These are phyloP conservation scores for Xylona heveae DNA, from an alignment of 495 filamentous ascomycete genomes.

Conservation along the genomic window DNA sequence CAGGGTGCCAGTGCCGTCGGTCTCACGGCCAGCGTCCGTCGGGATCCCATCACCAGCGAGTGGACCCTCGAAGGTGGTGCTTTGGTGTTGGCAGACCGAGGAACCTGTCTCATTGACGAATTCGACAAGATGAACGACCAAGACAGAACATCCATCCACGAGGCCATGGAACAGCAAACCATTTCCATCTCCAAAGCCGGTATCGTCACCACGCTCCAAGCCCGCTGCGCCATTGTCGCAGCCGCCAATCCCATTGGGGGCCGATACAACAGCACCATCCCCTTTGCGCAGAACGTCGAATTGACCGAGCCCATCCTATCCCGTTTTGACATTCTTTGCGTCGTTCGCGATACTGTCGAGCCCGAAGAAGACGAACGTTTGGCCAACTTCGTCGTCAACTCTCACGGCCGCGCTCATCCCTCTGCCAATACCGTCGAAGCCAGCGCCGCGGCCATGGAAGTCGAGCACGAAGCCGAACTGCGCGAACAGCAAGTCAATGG, in stretches of 20 bases:
- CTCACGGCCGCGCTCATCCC: conserved; percentile 79
- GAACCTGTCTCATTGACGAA: conserved; percentile 94
- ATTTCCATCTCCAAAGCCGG: conserved; percentile 99
- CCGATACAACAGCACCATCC: conserved; percentile 89
- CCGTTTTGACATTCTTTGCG: conserved; percentile 96
- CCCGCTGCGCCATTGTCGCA: conserved; percentile 92
- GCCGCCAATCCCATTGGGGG: conserved; percentile 94
- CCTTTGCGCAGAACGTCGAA: conserved; percentile 89
- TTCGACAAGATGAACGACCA: conserved; percentile 99
- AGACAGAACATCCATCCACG: conserved; percentile 86
- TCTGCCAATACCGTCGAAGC: conserved; percentile 28
- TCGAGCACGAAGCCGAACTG: conserved; percentile 9
- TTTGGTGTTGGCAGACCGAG: conserved; percentile 83
- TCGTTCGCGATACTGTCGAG: conserved; percentile 94
- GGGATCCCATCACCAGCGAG: conserved; percentile 87
- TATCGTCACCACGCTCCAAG: conserved; percentile 94
- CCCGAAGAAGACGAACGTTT: conserved; percentile 87
- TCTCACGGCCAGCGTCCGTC: conserved; percentile 90
- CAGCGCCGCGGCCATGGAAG: conserved; percentile 27
- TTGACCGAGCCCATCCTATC: conserved; percentile 94
- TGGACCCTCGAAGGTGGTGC: conserved; percentile 98
- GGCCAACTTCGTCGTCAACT: conserved; percentile 85
- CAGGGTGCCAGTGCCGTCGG: conserved; percentile 95
- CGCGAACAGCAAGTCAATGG: conserved; percentile 1
- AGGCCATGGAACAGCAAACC: conserved; percentile 99